These are phyloP conservation scores for Alternaria rosae DNA, from an alignment of 2,329 filamentous ascomycete genomes.

Conservation along the genomic window DNA sequence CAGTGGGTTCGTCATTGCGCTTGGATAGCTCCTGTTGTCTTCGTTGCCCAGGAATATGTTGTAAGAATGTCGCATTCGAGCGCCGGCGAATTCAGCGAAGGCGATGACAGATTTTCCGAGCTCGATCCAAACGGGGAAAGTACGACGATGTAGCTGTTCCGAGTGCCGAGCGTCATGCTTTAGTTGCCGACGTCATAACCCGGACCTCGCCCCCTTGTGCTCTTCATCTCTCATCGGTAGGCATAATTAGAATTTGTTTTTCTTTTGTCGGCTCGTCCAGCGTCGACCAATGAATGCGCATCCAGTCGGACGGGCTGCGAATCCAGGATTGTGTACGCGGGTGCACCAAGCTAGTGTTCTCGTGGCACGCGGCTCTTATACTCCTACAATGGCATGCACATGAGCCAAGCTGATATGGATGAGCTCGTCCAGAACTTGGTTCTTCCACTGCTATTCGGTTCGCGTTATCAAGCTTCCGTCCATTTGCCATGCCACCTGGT, in stretches of 20 bases:
- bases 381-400: not conserved
- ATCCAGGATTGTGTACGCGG: not conserved
- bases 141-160: constrained; percentile 2
- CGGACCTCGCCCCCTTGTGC: not conserved
- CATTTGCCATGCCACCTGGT: constrained; percentile 2
- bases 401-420: not conserved
- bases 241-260: not conserved
- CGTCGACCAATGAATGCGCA: not conserved
- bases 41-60: not conserved
- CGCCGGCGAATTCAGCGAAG: not conserved
- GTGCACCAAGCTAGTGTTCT: not conserved
- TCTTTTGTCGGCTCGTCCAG: not conserved
- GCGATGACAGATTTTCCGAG: constrained; percentile 8
- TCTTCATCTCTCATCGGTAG: not conserved
- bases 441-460: not conserved
- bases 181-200: not conserved
- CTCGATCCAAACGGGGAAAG: constrained; percentile 12
- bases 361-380: not conserved
- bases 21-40: not conserved
- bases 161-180: constrained; percentile 7
- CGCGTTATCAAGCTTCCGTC: not conserved
- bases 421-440: not conserved
- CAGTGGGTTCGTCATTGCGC: not conserved
- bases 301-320: not conserved
- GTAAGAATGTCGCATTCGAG: not conserved